Base-by-base conservation (phyloP, 768 basidiomycete genomes). In the Asterophora parasitica region DNA sequence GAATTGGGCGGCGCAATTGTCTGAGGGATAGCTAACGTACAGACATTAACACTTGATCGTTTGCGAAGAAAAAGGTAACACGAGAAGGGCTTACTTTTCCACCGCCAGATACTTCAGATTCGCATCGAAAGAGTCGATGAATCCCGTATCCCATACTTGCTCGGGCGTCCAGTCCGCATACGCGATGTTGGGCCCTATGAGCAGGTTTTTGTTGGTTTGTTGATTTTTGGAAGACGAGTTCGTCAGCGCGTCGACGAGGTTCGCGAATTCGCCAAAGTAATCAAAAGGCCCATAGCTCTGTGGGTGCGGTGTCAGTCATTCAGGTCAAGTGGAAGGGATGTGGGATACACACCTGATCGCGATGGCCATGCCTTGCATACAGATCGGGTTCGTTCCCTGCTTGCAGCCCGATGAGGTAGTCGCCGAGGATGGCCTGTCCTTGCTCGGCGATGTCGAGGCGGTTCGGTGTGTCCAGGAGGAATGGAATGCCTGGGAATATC, bases 311-410 rank as follows among this genome's bases (percentile, higher is more conserved):
- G 8, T 4, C 30, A 11, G 23, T 28, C 20, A 46, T 44, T 13
- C 34, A 28, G n/a, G n/a, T n/a, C n/a, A n/a, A n/a, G n/a, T 20
- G 16, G 8, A 4, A 17, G 11, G 16, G 2, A 17, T 10, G 12
- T 6, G 12, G 19, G 4, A 27, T 4, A 38, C 53, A 42, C 30
- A 63, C 66, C 4, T 52, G 16, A 1, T 65, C 61, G 16, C 74
- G 70, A 58, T 74, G 72, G 0, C 60, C 61, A 51, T 74, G 75
- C 19, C 53, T 46, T 0, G 55, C 73, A 49, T 78, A 82, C 35
- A 78, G 63, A 61, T 80, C 78, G 8, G 69, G 78, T 63, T 89
- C 86, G 62, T 91, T 89, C 1, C 82, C 88, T 4, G 79, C 75
- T 61, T 89, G 84, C 16, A 87, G 66, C 0, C 84, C 88, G 31